These are phyloP conservation scores for Lojkania enalia DNA, from an alignment of 2,329 filamentous ascomycete species.

Conservation along the genomic window DNA sequence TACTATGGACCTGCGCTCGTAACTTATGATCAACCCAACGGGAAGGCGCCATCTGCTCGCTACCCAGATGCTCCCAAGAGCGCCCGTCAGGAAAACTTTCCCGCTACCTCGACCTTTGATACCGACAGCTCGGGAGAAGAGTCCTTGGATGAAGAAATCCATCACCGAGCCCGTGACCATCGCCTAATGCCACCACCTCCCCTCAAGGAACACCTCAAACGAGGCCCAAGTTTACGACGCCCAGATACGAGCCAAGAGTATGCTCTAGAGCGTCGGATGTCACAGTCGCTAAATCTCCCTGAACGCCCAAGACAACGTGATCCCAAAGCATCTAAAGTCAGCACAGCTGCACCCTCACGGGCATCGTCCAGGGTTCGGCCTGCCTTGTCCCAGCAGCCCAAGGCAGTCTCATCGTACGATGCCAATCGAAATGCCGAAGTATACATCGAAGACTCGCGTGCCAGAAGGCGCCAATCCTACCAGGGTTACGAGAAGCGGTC, in stretches of 20 bases:
- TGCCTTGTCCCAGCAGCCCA: constrained; percentile 37
- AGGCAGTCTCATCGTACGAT: constrained; percentile 35
- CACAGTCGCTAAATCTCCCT: constrained; percentile 18
- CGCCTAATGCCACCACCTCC: constrained; percentile 35
- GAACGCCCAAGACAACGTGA: constrained; percentile 22
- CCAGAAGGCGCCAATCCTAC: constrained; percentile 32
- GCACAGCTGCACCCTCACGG: constrained; percentile 24
- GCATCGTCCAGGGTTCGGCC: constrained; percentile 31
- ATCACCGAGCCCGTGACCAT: constrained; percentile 7
- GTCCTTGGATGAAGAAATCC: constrained; percentile 17
- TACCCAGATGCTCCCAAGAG: constrained; percentile 20
- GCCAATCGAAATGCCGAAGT: constrained; percentile 22
- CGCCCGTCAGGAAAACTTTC: constrained; percentile 13
- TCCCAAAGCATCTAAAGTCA: constrained; percentile 16
- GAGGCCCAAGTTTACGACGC: constrained; percentile 30
- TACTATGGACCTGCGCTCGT: constrained; percentile 24
- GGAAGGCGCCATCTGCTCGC: constrained; percentile 34
- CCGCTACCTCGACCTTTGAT: constrained; percentile 13
- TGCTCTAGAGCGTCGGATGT: constrained; percentile 16
- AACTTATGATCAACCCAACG: constrained; percentile 25
- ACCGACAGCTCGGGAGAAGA: constrained; percentile 22
- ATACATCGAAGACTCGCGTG: constrained; percentile 30
- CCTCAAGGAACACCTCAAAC: constrained; percentile 11
- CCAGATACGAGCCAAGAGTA: constrained; percentile 30
- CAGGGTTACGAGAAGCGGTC: constrained; percentile 17